Percentiles rank a stretch among this genome's conserved stretches.
phyloP scores from a whole-genome alignment of 2,329 filamentous ascomycete species.

The Allantophomopsis lycopodina region DNA sequence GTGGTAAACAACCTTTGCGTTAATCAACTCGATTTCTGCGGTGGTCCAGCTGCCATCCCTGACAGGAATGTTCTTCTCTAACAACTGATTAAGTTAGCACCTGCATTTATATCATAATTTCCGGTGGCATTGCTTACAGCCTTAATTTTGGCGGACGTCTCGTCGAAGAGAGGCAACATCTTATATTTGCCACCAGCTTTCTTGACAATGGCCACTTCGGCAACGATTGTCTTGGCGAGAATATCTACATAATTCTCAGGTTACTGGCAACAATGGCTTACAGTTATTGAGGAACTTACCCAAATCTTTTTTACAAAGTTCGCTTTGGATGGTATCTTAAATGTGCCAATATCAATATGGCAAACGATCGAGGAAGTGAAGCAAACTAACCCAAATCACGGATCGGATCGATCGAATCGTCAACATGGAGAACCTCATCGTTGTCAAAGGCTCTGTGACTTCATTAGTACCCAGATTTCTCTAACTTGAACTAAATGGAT shows the following conservation, averaged over 20 bases:
- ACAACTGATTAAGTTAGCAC: conserved; percentile 7
- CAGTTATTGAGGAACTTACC: conserved; percentile 7
- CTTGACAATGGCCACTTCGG: conserved; percentile 24
- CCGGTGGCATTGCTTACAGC: conserved; percentile 10
- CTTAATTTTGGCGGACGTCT: conserved; percentile 26
- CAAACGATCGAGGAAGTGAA: neutral
- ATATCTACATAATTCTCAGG: conserved; percentile 17
- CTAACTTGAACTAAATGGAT: no score
- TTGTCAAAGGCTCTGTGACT: conserved; percentile 25
- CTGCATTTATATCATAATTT: neutral
- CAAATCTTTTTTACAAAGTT: conserved; percentile 27
- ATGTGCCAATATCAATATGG: conserved; percentile 5
- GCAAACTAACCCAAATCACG: conserved; percentile 23
- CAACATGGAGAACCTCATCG: conserved; percentile 29
- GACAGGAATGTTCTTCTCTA: conserved; percentile 26
- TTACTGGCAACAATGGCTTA: neutral
- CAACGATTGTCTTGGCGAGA: conserved; percentile 22
- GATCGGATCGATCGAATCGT: conserved; percentile 29
- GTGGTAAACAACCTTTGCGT: conserved; percentile 22
- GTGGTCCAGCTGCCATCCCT: conserved; percentile 27
- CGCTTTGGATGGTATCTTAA: conserved; percentile 23
- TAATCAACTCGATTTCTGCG: conserved; percentile 28
- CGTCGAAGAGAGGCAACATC: conserved; percentile 28
- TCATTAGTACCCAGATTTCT: neutral
- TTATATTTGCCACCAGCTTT: conserved; percentile 30